A percentile compares a stretch with the other conserved stretches of the same genome.
Evolutionary conservation across 441 rosid species (phyloP).

Genomic region (Erodium moschatum): DNA sequence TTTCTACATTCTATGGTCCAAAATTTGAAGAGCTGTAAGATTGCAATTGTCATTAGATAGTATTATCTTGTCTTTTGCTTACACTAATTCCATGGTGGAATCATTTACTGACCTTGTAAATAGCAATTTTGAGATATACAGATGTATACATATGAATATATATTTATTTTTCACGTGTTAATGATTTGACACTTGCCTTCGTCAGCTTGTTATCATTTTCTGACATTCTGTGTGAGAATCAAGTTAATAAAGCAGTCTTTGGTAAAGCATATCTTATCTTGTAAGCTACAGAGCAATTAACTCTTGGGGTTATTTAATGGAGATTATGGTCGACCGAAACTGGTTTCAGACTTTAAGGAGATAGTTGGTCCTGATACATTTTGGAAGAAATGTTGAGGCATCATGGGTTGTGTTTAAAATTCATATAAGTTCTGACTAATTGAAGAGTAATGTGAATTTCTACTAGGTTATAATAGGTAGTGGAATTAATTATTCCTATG

Average conservation of each 20-base stretch:
- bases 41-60: not conserved
- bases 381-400: too few relatives aligned
- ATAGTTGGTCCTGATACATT: too few relatives aligned
- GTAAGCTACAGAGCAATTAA: not conserved
- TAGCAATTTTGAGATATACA: not conserved
- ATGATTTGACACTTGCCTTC: not conserved
- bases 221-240: not conserved
- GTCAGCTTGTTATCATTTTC: not conserved
- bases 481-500: too few relatives aligned
- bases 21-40: not conserved
- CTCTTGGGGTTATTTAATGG: not conserved
- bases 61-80: not conserved
- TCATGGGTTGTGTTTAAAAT: too few relatives aligned
- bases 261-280: not conserved
- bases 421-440: too few relatives aligned
- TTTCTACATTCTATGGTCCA: not conserved
- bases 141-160: not conserved
- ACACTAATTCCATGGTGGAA: not conserved
- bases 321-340: not conserved
- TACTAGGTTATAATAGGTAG: too few relatives aligned
- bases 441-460: too few relatives aligned
- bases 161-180: slow-evolving; percentile 7
- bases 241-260: not conserved
- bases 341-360: not conserved
- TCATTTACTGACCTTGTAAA: slow-evolving; percentile 8